Conservation (phyloP, 352 stramenopile genomes). For the Phytophthora tentaculata region DNA sequence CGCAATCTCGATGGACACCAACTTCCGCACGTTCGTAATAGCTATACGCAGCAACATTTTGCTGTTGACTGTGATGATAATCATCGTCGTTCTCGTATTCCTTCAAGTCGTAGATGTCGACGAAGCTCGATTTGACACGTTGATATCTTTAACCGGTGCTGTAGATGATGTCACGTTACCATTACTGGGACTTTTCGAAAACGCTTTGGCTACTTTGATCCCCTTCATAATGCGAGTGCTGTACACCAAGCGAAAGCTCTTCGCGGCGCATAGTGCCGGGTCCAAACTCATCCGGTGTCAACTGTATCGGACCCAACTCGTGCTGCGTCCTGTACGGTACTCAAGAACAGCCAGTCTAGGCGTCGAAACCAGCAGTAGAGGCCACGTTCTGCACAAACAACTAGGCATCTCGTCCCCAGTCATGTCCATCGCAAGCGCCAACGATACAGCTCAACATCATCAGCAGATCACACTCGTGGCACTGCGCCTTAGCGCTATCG, state of each 20-base stretch:
- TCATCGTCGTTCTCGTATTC: slow-evolving; percentile 26
- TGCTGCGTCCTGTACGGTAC: slow-evolving; percentile 25
- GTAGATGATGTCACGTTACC: slow-evolving; percentile 32
- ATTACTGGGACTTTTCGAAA: slow-evolving; percentile 50
- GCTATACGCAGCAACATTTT: slow-evolving; percentile 33
- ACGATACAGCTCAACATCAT: slow-evolving; percentile 27
- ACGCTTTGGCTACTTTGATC: slow-evolving; percentile 44
- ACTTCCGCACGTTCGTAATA: slow-evolving; percentile 43
- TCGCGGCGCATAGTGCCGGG: slow-evolving; percentile 27
- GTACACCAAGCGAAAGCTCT: slow-evolving; percentile 42
- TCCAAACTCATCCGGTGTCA: slow-evolving; percentile 45
- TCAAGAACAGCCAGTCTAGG: slow-evolving; percentile 24
- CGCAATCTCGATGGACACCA: slow-evolving; percentile 39
- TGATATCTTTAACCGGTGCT: slow-evolving; percentile 10
- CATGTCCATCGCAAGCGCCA: slow-evolving; percentile 22
- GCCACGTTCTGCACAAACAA: slow-evolving; percentile 28
- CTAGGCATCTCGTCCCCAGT: slow-evolving; percentile 25
- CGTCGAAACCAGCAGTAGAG: slow-evolving; percentile 5
- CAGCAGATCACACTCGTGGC: slow-evolving; percentile 49
- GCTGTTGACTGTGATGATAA: slow-evolving; percentile 19
- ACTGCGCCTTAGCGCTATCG: slow-evolving; percentile 33
- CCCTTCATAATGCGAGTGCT: slow-evolving; percentile 42
- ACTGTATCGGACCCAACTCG: slow-evolving; percentile 38
- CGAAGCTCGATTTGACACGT: slow-evolving; percentile 1
- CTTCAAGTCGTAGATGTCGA: slow-evolving; percentile 37